These are phyloP conservation scores for Combretum micranthum DNA, from an alignment of 345 rosid species.

Conservation along the genomic window DNA sequence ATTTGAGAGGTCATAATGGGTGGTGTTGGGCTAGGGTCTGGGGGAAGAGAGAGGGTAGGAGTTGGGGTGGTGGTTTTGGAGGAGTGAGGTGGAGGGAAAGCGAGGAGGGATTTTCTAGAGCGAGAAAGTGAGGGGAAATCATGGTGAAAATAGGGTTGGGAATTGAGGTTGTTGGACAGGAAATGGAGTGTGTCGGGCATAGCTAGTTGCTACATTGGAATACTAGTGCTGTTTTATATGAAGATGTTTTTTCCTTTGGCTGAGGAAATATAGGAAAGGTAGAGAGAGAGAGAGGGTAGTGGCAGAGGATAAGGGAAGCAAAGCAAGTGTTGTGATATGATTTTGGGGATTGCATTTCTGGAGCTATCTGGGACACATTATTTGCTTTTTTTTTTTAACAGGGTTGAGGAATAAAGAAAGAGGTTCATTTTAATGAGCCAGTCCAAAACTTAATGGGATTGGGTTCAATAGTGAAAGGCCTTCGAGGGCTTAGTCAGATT, in stretches of 20 bases:
- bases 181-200: constrained; percentile 49
- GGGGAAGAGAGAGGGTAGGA: constrained; percentile 40
- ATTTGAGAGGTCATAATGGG: constrained; percentile 18
- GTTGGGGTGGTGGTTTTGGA: constrained; percentile 40
- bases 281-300: not conserved
- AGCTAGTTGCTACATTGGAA: constrained; percentile 13
- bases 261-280: not conserved
- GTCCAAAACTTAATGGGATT: no score
- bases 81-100: constrained; percentile 36
- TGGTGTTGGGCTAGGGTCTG: not conserved
- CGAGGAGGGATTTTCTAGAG: constrained; percentile 24
- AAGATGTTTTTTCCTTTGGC: constrained; percentile 2
- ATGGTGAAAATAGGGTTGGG: constrained; percentile 6
- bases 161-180: constrained; percentile 24
- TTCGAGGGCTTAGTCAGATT: no score
- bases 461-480: no score
- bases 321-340: not conserved
- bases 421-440: no score
- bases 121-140: constrained; percentile 16
- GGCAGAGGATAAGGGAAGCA: not conserved
- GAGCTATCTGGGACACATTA: no score
- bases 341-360: no score
- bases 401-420: no score
- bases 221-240: not conserved
- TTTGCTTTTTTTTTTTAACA: no score